phyloP scores from a whole-genome alignment of 495 filamentous ascomycete species.

The Neurospora discreta region DNA sequence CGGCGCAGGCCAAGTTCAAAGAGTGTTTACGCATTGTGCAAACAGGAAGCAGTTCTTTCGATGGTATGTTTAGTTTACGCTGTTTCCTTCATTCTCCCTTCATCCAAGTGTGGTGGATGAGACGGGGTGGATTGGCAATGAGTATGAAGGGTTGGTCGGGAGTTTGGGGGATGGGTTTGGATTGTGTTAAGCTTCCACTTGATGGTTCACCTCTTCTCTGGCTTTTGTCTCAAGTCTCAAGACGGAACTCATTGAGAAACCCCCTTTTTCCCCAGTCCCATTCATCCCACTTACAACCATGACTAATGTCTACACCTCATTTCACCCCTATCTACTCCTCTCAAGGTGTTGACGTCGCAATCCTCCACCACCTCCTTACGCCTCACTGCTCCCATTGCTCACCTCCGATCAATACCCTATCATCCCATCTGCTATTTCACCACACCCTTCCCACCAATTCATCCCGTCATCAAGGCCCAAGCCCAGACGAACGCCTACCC shows the following conservation, averaged over 20 bases:
- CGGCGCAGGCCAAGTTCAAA: conserved; percentile 80
- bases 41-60: conserved; percentile 34
- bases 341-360: background rate
- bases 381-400: background rate
- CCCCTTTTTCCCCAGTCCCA: background rate
- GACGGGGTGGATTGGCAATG: background rate
- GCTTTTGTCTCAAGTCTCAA: background rate
- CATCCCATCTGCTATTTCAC: background rate
- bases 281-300: background rate
- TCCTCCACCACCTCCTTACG: background rate
- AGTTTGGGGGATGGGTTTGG: background rate
- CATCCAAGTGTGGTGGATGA: background rate
- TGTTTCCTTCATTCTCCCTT: background rate
- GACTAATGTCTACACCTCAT: background rate
- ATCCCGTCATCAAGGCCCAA: background rate
- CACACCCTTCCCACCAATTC: background rate
- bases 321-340: background rate
- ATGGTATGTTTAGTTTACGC: conserved; percentile 16
- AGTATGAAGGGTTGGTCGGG: background rate
- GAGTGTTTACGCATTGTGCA: conserved; percentile 74
- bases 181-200: background rate
- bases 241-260: background rate
- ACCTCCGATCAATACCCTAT: background rate
- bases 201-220: background rate
- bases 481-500: background rate